Conservation (phyloP, 140 eudicot species). For the Senecio squalidus region DNA sequence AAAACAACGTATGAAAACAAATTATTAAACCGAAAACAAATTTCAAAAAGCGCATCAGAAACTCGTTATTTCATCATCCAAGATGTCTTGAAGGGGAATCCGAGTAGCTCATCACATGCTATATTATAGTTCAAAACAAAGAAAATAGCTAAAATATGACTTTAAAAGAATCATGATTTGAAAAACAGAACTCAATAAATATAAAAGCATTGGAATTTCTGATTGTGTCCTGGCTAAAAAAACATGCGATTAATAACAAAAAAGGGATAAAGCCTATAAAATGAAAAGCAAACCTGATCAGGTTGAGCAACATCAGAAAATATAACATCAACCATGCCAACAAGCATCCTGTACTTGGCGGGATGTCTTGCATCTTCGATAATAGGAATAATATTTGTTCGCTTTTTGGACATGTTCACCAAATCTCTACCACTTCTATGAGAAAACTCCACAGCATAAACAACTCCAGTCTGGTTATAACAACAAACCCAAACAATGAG, state of each 20-base stretch:
- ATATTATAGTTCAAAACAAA: neutral
- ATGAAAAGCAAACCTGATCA: slow-evolving; percentile 58
- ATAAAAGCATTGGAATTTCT: no score
- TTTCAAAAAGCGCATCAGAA: slow-evolving; percentile 50
- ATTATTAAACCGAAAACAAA: neutral
- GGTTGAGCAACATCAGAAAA: slow-evolving; percentile 99
- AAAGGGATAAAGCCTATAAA: no score
- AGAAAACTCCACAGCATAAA: slow-evolving; percentile 84
- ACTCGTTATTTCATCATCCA: slow-evolving; percentile 85
- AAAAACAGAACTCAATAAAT: neutral
- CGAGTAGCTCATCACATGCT: slow-evolving; percentile 51
- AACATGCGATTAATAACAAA: no score
- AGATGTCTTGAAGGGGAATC: slow-evolving; percentile 98
- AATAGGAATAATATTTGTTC: slow-evolving; percentile 92
- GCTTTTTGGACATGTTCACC: slow-evolving; percentile 92
- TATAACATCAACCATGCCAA: slow-evolving; percentile 93
- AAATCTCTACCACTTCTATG: slow-evolving; percentile 87
- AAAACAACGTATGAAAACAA: no score
- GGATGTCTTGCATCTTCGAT: slow-evolving; percentile 99
- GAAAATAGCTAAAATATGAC: neutral
- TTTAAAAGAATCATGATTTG: neutral
- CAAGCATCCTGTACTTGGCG: slow-evolving; percentile 91
- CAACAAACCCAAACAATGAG: neutral
- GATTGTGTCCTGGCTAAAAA: no score
- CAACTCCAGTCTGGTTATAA: slow-evolving; percentile 61